Conservation (phyloP, 805 yeast genomes). For the Saccharomyces paradoxus region DNA sequence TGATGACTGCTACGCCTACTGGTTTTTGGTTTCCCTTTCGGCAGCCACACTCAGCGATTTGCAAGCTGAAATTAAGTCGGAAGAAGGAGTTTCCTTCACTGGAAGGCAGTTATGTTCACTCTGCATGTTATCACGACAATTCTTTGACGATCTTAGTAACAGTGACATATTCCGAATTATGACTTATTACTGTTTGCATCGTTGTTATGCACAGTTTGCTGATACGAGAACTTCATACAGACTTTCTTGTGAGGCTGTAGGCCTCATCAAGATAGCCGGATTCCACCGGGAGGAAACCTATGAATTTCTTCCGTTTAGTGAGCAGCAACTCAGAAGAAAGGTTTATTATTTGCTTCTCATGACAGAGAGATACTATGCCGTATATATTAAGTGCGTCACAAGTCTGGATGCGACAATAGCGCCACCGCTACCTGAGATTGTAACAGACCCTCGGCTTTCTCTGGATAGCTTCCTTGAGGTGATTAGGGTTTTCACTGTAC, state of each 20-base stretch:
- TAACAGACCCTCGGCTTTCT: background rate
- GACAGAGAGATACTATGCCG: background rate
- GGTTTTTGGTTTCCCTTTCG: background rate
- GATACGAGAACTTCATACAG: no score
- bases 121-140: conserved; percentile 92
- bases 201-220: no score
- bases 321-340: background rate
- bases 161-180: background rate
- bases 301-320: background rate
- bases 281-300: background rate
- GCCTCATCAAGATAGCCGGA: no score
- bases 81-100: conserved; percentile 76
- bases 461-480: background rate
- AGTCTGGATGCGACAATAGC: background rate
- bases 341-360: background rate
- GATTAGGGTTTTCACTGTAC: background rate
- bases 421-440: background rate
- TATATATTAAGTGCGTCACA: background rate
- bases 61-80: conserved; percentile 59
- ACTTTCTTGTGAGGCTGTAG: no score
- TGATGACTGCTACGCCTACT: background rate
- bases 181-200: no score
- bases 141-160: conserved; percentile 55
- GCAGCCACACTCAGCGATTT: conserved; percentile 39
- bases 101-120: conserved; percentile 45